Evolutionary conservation across 202 grass and related monocot species (phyloP).

Genomic region (Bolboschoenoplectus hybrid): DNA sequence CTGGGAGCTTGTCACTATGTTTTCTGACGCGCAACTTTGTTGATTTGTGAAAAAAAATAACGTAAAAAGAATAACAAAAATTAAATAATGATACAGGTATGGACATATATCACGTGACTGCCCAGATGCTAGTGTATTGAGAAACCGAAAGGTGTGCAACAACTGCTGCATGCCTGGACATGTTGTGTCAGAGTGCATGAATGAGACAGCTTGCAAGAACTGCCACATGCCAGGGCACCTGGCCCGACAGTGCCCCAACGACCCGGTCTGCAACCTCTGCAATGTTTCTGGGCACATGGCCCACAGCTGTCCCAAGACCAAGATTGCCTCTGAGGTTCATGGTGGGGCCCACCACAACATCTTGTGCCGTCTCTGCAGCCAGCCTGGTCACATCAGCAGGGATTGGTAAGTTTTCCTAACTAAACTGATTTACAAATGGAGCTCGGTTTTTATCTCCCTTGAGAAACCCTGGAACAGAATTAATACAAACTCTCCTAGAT

Average conservation of each 20-base stretch:
- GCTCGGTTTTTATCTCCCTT: background rate
- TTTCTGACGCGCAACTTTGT: background rate
- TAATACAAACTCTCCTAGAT: background rate
- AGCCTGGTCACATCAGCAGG: conserved; percentile 71
- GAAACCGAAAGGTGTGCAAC: conserved; percentile 68
- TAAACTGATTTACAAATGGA: conserved; percentile 16
- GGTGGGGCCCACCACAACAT: conserved; percentile 55
- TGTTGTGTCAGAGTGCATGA: conserved; percentile 76
- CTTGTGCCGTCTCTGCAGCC: conserved; percentile 62
- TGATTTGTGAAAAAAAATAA: background rate
- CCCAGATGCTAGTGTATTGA: conserved; percentile 47
- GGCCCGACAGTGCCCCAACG: conserved; percentile 82
- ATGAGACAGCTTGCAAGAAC: conserved; percentile 88
- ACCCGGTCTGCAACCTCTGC: conserved; percentile 81
- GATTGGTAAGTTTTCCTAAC: conserved; percentile 43
- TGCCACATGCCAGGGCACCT: conserved; percentile 82
- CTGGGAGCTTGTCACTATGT: background rate
- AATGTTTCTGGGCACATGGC: conserved; percentile 87
- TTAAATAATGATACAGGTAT: conserved; percentile 37
- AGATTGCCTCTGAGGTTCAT: conserved; percentile 63
- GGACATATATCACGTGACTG: conserved; percentile 83
- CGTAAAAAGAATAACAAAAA: background rate
- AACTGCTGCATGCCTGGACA: conserved; percentile 84
- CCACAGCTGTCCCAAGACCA: conserved; percentile 68
- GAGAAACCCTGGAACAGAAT: background rate